Evolutionary conservation across 441 rosid genomes (phyloP), one percentile per base, ranked within the genome.

Genomic region (Cnidoscolus chayamansa): DNA sequence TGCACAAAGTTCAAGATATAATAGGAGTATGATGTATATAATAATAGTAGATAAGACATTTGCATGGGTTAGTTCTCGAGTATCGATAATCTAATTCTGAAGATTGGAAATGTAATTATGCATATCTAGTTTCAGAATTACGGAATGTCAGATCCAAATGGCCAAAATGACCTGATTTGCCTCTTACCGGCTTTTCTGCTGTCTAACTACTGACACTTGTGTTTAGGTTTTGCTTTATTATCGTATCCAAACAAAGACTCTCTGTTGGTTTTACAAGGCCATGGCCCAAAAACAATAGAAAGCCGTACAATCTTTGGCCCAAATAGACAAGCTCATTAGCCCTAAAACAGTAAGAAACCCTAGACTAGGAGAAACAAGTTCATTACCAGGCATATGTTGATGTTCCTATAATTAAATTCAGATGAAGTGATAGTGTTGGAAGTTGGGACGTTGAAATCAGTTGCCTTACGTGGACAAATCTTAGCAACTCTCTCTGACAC

Each of bases 141-240:
- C 86, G 90, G 90, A 87, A 89, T 87, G 91, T 85, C 84, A 86
- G 84, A 85, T 84, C 83, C n/a, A 10, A 13, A 8, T 68, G 10
- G 4, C 61, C 10, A 50, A 17, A 20, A 8, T 17, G 5, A 9
- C 40, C 16, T 1, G 37, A 45, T 10, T 15, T 49, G 60, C 17
- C 13, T 4, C 12, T 60, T 66, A 30, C 68, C 55, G 32, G 49
- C 75, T 62, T 70, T 61, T 61, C 31, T 3, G 58, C 53, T 25
- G 25, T 25, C 25, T 25, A 25, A 25, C 25, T 25, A 25, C 25
- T 47, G 77, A 80, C 77, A 74, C 8, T 61, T 58, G 66, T 73
- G 16, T 32, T 0, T 8, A 16, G 47, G 25, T 37, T 65, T 53
- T 16, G 30, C 10, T 15, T 71, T 10, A 13, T 76, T 53, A 57